Percentiles rank a stretch among this genome's conserved stretches.
Conservation (phyloP, 257 asterid species). For the Solanum sitiens region DNA sequence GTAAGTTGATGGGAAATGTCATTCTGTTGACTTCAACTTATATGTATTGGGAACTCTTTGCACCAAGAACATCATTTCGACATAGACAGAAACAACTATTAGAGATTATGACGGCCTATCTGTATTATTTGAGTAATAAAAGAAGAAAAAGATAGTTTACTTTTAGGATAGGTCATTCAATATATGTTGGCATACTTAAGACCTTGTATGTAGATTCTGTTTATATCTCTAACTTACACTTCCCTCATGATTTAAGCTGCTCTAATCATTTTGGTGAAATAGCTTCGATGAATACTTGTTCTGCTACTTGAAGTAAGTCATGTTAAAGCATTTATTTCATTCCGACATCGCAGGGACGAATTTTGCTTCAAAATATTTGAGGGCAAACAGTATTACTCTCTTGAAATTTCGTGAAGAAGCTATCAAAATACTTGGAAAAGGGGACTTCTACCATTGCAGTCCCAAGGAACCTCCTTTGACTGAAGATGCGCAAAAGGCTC, state of each 20-base stretch:
- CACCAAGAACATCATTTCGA: not conserved
- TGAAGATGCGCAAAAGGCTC: conserved; percentile 54
- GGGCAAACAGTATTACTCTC: conserved; percentile 53
- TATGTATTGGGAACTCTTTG: not conserved
- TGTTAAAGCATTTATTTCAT: not conserved
- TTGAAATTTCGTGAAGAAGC: conserved; percentile 57
- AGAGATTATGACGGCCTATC: not conserved
- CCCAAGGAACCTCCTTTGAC: conserved; percentile 62
- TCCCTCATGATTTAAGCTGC: not conserved
- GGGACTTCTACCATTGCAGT: conserved; percentile 25
- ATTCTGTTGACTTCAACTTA: not conserved
- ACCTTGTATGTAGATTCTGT: not conserved
- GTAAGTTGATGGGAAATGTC: not conserved
- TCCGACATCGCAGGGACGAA: conserved; percentile 39
- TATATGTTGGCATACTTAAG: not conserved
- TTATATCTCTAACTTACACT: not conserved
- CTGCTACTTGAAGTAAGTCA: not conserved
- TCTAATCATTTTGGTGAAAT: not conserved
- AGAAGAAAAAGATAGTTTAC: not conserved
- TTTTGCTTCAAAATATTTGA: conserved; percentile 50
- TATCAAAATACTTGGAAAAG: conserved; percentile 33
- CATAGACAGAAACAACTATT: not conserved
- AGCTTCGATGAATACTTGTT: not conserved
- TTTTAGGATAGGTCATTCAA: not conserved
- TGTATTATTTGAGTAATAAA: not conserved